Percentiles rank a stretch among this genome's conserved stretches.
Evolutionary conservation across 768 basidiomycete genomes (phyloP).

Genomic region (Solioccasus polychromus): DNA sequence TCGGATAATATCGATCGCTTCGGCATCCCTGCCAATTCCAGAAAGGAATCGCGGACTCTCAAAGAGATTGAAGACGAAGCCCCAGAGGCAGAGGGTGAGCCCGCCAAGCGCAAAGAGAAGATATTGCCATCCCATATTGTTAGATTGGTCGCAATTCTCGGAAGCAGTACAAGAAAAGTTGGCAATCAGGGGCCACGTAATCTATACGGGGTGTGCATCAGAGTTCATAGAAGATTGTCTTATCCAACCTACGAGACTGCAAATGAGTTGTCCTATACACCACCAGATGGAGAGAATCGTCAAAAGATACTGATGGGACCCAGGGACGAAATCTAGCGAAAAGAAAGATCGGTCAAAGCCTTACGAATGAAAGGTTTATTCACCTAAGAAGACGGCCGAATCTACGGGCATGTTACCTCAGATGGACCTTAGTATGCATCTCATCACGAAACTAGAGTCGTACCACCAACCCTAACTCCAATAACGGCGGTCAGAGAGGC

Average conservation of each 20-base stretch:
- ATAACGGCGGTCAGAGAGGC: constrained; percentile 45
- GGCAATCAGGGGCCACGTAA: constrained; percentile 60
- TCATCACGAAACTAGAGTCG: not conserved
- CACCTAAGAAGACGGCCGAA: constrained; percentile 50
- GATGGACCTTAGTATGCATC: not conserved
- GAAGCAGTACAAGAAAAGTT: constrained; percentile 47
- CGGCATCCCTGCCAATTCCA: constrained; percentile 49
- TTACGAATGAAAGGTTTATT: not conserved
- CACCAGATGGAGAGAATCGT: constrained; percentile 60
- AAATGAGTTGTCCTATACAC: constrained; percentile 54
- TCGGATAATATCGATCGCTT: constrained; percentile 48
- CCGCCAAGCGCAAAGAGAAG: constrained; percentile 53
- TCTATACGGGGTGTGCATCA: constrained; percentile 23
- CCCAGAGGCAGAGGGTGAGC: constrained; percentile 51
- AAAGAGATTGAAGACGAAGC: constrained; percentile 47
- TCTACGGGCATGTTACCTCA: constrained; percentile 55
- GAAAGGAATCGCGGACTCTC: constrained; percentile 60
- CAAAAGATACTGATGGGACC: constrained; percentile 55
- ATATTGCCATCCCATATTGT: constrained; percentile 68
- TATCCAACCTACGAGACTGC: constrained; percentile 37
- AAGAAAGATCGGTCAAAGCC: constrained; percentile 4
- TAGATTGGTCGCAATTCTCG: constrained; percentile 35
- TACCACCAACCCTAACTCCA: constrained; percentile 49
- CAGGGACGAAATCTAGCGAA: constrained; percentile 47
- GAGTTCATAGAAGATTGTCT: not conserved